Conservation (phyloP, 2,329 filamentous ascomycete species). For the Fusarium pilosicola region DNA sequence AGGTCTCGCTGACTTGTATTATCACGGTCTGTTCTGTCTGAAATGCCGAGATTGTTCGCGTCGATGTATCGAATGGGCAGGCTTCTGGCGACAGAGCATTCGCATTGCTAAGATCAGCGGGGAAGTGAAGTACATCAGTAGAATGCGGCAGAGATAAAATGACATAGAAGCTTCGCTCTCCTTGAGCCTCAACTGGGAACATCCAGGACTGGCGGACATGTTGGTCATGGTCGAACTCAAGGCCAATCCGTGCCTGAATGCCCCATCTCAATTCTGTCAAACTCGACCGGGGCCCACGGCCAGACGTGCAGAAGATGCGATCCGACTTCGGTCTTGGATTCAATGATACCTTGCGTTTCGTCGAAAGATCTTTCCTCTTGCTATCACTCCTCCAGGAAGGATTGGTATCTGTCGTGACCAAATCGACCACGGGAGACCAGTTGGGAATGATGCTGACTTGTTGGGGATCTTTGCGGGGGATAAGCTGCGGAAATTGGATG, state of each 20-base stretch:
- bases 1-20: conserved; percentile 65
- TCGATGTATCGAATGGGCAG: conserved; percentile 61
- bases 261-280: conserved; percentile 77
- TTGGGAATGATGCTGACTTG: conserved; percentile 65
- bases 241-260: conserved; percentile 72
- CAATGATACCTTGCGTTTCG: conserved; percentile 6
- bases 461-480: conserved; percentile 62
- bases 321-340: conserved; percentile 54
- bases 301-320: conserved; percentile 73
- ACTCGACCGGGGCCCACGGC: conserved; percentile 69
- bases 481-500: conserved; percentile 51
- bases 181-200: conserved; percentile 48
- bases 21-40: conserved; percentile 51
- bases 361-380: neutral
- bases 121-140: conserved; percentile 60
- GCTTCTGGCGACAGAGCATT: conserved; percentile 54
- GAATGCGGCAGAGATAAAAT: conserved; percentile 62
- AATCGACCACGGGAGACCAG: conserved; percentile 69
- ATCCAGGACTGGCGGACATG: conserved; percentile 65
- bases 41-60: conserved; percentile 61
- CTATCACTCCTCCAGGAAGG: conserved; percentile 37
- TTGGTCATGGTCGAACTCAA: conserved; percentile 63
- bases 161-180: conserved; percentile 45
- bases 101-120: conserved; percentile 58
- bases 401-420: conserved; percentile 58